Evolutionary conservation across 768 basidiomycete species (phyloP).

Genomic region (Naganishia friedmannii): DNA sequence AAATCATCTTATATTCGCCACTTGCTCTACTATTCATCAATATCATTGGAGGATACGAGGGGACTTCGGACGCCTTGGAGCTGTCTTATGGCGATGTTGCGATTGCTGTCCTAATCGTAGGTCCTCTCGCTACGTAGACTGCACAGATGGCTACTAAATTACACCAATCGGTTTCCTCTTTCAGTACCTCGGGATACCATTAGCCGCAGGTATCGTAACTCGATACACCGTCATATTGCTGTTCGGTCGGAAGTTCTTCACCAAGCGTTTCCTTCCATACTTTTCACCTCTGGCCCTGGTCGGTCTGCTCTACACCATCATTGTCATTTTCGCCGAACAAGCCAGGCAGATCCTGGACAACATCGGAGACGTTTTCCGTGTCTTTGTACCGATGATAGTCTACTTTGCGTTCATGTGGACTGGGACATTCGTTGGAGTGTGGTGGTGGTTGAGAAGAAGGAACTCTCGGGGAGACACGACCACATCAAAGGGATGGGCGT

Average conservation of each 20-base stretch:
- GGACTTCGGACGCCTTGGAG: constrained; percentile 63
- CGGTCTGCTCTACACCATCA: constrained; percentile 72
- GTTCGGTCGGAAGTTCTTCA: constrained; percentile 57
- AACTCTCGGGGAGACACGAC: constrained; percentile 21
- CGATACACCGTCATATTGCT: constrained; percentile 59
- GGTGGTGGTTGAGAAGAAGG: constrained; percentile 55
- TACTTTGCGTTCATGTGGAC: constrained; percentile 79
- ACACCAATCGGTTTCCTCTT: constrained; percentile 49
- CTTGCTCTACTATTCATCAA: constrained; percentile 72
- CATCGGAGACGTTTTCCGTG: constrained; percentile 72
- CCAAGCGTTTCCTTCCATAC: constrained; percentile 62
- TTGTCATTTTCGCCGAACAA: constrained; percentile 50
- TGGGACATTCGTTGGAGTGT: constrained; percentile 61
- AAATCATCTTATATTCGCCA: constrained; percentile 74
- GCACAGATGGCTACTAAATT: background rate
- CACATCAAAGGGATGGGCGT: constrained; percentile 53
- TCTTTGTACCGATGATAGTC: constrained; percentile 70
- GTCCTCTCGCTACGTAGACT: background rate
- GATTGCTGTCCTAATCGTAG: constrained; percentile 44
- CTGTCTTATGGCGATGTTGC: constrained; percentile 59
- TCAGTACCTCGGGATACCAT: constrained; percentile 73
- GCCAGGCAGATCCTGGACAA: constrained; percentile 69
- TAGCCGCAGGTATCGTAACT: constrained; percentile 69
- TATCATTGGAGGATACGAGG: constrained; percentile 58
- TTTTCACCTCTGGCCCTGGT: constrained; percentile 70